Conservation (phyloP, 768 basidiomycete genomes). For the Suillus variegatus region DNA sequence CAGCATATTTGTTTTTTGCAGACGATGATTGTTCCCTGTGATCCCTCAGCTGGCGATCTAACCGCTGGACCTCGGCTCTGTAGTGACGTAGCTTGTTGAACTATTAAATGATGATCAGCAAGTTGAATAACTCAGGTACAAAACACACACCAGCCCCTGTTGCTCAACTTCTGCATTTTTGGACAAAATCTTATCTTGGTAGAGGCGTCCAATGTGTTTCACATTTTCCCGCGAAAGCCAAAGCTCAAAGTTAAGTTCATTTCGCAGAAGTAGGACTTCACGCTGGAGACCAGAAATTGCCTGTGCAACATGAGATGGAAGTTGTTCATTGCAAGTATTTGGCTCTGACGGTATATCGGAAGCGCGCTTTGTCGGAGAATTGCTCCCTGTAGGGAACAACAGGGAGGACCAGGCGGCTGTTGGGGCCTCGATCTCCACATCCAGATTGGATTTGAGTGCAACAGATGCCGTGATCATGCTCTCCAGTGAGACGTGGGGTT, state of each 20-base stretch:
- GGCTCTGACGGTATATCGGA: conserved; percentile 22
- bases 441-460: conserved; percentile 68
- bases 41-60: conserved; percentile 71
- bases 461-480: conserved; percentile 76
- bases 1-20: conserved; percentile 76
- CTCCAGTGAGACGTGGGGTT: conserved; percentile 57
- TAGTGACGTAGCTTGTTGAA: conserved; percentile 84
- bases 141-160: conserved; percentile 67
- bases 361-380: conserved; percentile 26
- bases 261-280: conserved; percentile 71
- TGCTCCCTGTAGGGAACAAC: conserved; percentile 40
- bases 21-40: conserved; percentile 72
- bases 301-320: conserved; percentile 55
- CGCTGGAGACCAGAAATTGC: conserved; percentile 73
- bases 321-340: conserved; percentile 15
- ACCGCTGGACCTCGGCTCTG: conserved; percentile 61
- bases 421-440: conserved; percentile 59
- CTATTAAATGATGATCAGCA: conserved; percentile 38
- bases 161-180: conserved; percentile 79
- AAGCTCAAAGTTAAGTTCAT: conserved; percentile 83
- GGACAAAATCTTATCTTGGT: conserved; percentile 70
- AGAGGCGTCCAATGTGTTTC: conserved; percentile 78
- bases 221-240: conserved; percentile 83
- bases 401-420: conserved; percentile 52
- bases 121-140: background rate